phyloP scores from a whole-genome alignment of 2,329 filamentous ascomycete genomes.

The Botrytis cinerea region DNA sequence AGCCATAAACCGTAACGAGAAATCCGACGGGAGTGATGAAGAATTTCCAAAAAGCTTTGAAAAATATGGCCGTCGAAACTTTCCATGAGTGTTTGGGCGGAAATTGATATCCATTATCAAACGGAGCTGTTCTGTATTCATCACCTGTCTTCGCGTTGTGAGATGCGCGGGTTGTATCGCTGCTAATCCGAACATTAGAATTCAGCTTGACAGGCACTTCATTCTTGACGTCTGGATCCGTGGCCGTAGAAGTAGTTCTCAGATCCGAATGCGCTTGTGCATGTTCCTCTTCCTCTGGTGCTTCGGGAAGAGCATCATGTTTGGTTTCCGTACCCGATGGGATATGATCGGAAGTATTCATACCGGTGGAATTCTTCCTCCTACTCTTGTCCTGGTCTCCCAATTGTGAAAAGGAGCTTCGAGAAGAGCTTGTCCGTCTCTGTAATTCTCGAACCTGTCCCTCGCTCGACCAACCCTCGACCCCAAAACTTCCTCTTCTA shows the following conservation, averaged over 20 bases:
- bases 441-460: constrained; percentile 40
- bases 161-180: constrained; percentile 31
- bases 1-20: constrained; percentile 73
- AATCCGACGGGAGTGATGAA: constrained; percentile 75
- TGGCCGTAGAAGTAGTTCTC: not conserved
- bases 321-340: constrained; percentile 26
- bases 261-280: not conserved
- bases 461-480: constrained; percentile 40
- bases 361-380: constrained; percentile 27
- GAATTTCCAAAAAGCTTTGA: constrained; percentile 69
- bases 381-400: constrained; percentile 24
- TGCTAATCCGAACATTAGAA: constrained; percentile 26
- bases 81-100: constrained; percentile 61
- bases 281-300: constrained; percentile 29
- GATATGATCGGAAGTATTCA: constrained; percentile 23
- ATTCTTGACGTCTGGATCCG: not conserved
- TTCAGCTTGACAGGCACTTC: not conserved
- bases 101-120: constrained; percentile 67
- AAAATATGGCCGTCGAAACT: constrained; percentile 58
- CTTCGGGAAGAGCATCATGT: constrained; percentile 33
- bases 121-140: constrained; percentile 44
- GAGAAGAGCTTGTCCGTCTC: constrained; percentile 34
- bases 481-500: constrained; percentile 38
- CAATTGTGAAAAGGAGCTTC: constrained; percentile 31
- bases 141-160: constrained; percentile 27